Percentiles rank a stretch among this genome's conserved stretches.
Evolutionary conservation across 108 stramenopile species (phyloP).

Genomic region (Skeletonema potamos): DNA sequence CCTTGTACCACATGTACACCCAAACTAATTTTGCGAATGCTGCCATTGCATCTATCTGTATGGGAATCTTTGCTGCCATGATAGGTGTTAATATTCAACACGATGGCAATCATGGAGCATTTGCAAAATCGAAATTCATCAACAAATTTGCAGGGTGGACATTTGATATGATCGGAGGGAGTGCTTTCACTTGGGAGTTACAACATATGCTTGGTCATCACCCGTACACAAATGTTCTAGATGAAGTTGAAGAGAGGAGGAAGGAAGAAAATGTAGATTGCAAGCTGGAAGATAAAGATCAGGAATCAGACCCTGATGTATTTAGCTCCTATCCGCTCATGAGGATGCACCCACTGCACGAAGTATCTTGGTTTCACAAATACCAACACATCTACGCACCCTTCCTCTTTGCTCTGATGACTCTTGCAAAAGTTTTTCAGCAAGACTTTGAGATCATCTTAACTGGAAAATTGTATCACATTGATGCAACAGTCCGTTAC

Average conservation of each 20-base stretch:
- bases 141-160: slow-evolving; percentile 64
- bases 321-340: slow-evolving; percentile 61
- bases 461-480: slow-evolving; percentile 53
- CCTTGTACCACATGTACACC: slow-evolving; percentile 45
- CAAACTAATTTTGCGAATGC: slow-evolving; percentile 4
- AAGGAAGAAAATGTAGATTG: slow-evolving; percentile 40
- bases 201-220: slow-evolving; percentile 89
- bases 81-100: slow-evolving; percentile 67
- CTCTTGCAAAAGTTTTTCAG: slow-evolving; percentile 59
- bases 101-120: slow-evolving; percentile 78
- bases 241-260: slow-evolving; percentile 60
- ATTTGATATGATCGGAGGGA: slow-evolving; percentile 66
- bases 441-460: slow-evolving; percentile 56
- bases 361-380: slow-evolving; percentile 42
- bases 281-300: slow-evolving; percentile 46
- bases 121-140: slow-evolving; percentile 36
- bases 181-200: slow-evolving; percentile 63
- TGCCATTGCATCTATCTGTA: slow-evolving; percentile 20
- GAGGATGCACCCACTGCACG: slow-evolving; percentile 60
- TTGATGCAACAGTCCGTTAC: slow-evolving; percentile 63
- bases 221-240: slow-evolving; percentile 81
- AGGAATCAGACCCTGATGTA: slow-evolving; percentile 68
- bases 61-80: slow-evolving; percentile 58
- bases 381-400: slow-evolving; percentile 68
- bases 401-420: slow-evolving; percentile 57